Evolutionary conservation across 2,329 filamentous ascomycete species (phyloP).

Genomic region (Exophiala mesophila): DNA sequence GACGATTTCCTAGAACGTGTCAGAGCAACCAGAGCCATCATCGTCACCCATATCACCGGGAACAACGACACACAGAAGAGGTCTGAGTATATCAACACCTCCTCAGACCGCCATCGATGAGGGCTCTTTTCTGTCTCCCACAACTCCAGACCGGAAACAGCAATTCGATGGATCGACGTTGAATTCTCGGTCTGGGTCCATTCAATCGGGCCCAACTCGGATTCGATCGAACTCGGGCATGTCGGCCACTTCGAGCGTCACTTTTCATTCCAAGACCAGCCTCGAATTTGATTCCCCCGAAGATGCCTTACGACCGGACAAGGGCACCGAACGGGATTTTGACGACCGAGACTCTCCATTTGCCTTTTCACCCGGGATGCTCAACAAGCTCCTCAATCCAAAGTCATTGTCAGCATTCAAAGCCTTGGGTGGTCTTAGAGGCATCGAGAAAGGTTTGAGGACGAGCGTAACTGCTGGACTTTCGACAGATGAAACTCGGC

Average conservation of each 20-base stretch:
- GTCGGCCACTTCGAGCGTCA: conserved; percentile 20
- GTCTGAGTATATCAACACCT: conserved; percentile 23
- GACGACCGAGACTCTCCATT: conserved; percentile 74
- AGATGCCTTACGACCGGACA: conserved; percentile 59
- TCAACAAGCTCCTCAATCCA: conserved; percentile 83
- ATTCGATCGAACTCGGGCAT: conserved; percentile 30
- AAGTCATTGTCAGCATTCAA: conserved; percentile 81
- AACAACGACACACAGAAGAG: conserved; percentile 12
- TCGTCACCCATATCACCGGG: conserved; percentile 9
- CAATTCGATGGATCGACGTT: conserved; percentile 41
- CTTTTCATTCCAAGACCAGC: conserved; percentile 21
- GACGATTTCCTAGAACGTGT: conserved; percentile 13
- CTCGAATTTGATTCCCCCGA: conserved; percentile 27
- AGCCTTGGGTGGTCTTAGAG: conserved; percentile 69
- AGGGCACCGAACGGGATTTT: conserved; percentile 72
- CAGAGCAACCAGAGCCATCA: conserved; percentile 9
- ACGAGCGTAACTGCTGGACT: conserved; percentile 68
- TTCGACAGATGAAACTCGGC: conserved; percentile 65
- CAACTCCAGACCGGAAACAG: conserved; percentile 29
- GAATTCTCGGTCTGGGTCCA: conserved; percentile 39
- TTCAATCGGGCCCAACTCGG: conserved; percentile 30
- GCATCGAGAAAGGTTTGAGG: conserved; percentile 73
- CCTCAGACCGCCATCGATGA: conserved; percentile 22
- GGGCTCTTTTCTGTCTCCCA: conserved; percentile 28
- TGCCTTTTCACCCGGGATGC: conserved; percentile 75